phyloP scores from a whole-genome alignment of 495 filamentous ascomycete genomes.

The Aspergillus saccharolyticus region DNA sequence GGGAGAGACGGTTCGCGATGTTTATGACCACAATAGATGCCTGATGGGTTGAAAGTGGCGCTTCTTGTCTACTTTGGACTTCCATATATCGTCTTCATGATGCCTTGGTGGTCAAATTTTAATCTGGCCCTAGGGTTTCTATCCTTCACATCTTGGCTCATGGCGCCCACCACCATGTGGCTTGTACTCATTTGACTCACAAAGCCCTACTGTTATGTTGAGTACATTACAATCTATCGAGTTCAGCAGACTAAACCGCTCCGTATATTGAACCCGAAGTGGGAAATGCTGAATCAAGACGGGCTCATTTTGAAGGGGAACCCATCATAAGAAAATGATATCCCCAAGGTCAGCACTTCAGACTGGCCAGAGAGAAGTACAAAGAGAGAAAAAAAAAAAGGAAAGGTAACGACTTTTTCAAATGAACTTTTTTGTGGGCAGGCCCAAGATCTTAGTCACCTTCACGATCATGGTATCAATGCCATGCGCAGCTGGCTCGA shows the following conservation, averaged over 20 bases:
- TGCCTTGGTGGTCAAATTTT: neutral
- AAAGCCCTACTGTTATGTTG: no score
- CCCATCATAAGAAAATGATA: neutral
- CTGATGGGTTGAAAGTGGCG: slow-evolving; percentile 1
- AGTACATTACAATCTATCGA: no score
- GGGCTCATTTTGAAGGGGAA: neutral
- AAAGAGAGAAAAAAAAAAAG: neutral
- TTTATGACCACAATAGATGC: slow-evolving; percentile 44
- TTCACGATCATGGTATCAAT: slow-evolving; percentile 51
- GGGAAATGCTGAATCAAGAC: no score
- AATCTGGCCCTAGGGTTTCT: no score
- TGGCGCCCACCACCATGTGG: no score
- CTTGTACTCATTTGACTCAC: no score
- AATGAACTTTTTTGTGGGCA: neutral
- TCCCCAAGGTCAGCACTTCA: neutral
- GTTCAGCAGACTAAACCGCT: no score
- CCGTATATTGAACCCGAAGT: no score
- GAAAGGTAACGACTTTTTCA: neutral
- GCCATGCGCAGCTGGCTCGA: slow-evolving; percentile 44
- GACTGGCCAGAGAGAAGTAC: neutral
- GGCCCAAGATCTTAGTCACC: slow-evolving; percentile 43
- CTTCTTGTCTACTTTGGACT: neutral
- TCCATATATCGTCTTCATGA: neutral
- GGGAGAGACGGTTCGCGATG: slow-evolving; percentile 48
- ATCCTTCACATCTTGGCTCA: no score